Conservation (phyloP, 2,329 filamentous ascomycete genomes). For the Penicillium polonicum region DNA sequence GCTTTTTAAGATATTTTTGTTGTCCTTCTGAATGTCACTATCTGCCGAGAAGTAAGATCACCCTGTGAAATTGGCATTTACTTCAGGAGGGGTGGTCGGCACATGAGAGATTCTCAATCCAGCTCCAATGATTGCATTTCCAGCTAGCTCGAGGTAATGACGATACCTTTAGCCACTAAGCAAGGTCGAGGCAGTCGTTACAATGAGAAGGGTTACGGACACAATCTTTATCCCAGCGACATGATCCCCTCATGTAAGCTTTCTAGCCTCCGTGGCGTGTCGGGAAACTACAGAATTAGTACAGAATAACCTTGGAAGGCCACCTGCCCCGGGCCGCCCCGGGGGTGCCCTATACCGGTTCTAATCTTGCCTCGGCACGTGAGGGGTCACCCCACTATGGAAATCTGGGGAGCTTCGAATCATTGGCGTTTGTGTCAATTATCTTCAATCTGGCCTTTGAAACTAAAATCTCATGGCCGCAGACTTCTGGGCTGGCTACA, state of each 20-base stretch:
- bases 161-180: too few relatives aligned
- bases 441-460: not conserved
- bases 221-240: not conserved
- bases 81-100: too few relatives aligned
- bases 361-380: not conserved
- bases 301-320: not conserved
- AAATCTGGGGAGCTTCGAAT: constrained; percentile 8
- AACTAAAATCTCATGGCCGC: constrained; percentile 62
- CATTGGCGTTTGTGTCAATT: not conserved
- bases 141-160: too few relatives aligned
- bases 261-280: not conserved
- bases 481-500: constrained; percentile 92
- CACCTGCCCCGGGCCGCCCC: not conserved
- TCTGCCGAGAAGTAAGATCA: too few relatives aligned
- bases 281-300: not conserved
- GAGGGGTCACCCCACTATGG: constrained; percentile 6
- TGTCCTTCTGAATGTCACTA: too few relatives aligned
- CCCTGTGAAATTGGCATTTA: too few relatives aligned
- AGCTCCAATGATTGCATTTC: too few relatives aligned
- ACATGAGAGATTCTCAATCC: too few relatives aligned
- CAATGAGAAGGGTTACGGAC: not conserved
- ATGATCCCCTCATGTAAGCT: not conserved
- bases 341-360: not conserved
- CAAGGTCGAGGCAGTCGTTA: not conserved
- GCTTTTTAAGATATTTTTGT: too few relatives aligned